Percentiles rank a stretch among this genome's conserved stretches.
These are phyloP conservation scores for Zhuliangozyma parablackwelliae DNA, from an alignment of 1,139 yeast genomes.

Conservation along the genomic window DNA sequence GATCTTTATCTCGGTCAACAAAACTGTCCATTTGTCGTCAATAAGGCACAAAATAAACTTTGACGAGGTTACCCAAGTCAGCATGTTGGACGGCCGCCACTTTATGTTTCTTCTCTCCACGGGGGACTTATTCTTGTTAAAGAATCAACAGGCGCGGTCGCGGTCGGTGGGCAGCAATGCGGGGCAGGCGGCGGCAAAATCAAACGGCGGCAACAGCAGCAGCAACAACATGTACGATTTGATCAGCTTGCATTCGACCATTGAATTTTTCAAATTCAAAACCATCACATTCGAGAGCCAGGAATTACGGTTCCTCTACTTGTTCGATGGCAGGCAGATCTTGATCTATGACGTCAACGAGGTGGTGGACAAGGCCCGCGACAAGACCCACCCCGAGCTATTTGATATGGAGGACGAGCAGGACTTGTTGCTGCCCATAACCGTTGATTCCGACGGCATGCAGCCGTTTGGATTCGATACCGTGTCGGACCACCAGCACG, in stretches of 20 bases:
- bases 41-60: conserved; percentile 25
- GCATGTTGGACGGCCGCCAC: conserved; percentile 27
- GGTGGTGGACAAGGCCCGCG: conserved; percentile 24
- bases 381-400: conserved; percentile 16
- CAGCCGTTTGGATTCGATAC: conserved; percentile 24
- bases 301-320: conserved; percentile 17
- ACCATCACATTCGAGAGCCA: conserved; percentile 15
- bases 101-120: conserved; percentile 32
- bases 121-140: conserved; percentile 38
- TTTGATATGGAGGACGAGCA: conserved; percentile 18
- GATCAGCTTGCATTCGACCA: conserved; percentile 25
- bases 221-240: conserved; percentile 34
- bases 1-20: conserved; percentile 28
- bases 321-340: conserved; percentile 27
- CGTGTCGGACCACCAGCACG: conserved; percentile 2
- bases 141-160: conserved; percentile 20
- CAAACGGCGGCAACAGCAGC: conserved; percentile 9
- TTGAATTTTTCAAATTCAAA: conserved; percentile 31
- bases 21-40: conserved; percentile 34
- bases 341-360: conserved; percentile 29
- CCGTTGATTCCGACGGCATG: conserved; percentile 22
- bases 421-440: conserved; percentile 21
- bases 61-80: conserved; percentile 20
- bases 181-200: too few relatives aligned
- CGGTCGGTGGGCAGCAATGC: conserved; percentile 4